Evolutionary conservation across 2,329 filamentous ascomycete genomes (phyloP), one percentile per base, ranked within the genome.

Genomic region (Clonostachys chloroleuca): DNA sequence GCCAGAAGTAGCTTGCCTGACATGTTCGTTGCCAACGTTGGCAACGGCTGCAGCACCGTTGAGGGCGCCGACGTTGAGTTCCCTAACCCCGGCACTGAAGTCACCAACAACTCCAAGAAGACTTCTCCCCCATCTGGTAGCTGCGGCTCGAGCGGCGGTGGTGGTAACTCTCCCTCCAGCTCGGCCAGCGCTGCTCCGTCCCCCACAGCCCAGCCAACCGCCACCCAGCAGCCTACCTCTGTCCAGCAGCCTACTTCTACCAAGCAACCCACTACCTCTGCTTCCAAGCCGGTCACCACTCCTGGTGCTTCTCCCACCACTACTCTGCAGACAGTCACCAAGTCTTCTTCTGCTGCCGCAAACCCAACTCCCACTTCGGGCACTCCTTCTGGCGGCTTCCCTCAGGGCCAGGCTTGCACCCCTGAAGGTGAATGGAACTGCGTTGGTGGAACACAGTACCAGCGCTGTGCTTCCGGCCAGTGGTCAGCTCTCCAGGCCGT

Each of bases 1-100:
- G 45, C 71, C 43, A 81, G 88, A 61, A 67, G 70, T 48, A 62
- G 64, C 40, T 80, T 86, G 2, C 87, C 88, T 2, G 65, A 74
- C 42, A 78, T 91, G 64, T 91, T 89, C 60, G 75, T 86, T 45
- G 86, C 84, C 66, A 91, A 91, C 62, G 66, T 89, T 44, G 67
- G 65, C 42, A 77, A 80, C 46, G 72, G 67, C 43, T 89, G 86
- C 68, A 70, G 61, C 40, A 86, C 83, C 35, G 61, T 64, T 7
- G 80, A 84, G 57, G 69, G 72, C 36, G 61, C 72, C 42, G 81
- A 87, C 49, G 72, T 87, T 35, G 59, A 73, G 54, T 90, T 85
- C 69, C 86, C 87, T 37, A 63, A 81, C 46, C 83, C 86, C 7
- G 87, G 87, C 43, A 64, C 71, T 1, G 74, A 80, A 47, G 74